A percentile compares a stretch with the other conserved stretches of the same genome.
Evolutionary conservation across 1,284 basidiomycete species (phyloP).

Genomic region (Sphaerobolus stellatus): DNA sequence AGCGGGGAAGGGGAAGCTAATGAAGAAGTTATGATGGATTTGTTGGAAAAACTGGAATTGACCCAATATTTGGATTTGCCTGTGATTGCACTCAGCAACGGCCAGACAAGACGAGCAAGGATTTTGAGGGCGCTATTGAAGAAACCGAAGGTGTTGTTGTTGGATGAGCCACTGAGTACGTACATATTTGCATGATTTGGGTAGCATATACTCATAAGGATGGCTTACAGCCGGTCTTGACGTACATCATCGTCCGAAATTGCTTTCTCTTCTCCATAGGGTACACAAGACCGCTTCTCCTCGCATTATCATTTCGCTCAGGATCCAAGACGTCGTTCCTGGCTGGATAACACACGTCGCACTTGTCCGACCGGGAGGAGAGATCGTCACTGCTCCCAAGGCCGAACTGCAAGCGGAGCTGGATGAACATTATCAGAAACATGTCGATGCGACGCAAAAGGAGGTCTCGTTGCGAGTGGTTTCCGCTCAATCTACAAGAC

Average conservation of each 20-base stretch:
- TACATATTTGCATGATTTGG: slow-evolving; percentile 23
- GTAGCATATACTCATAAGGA: slow-evolving; percentile 12
- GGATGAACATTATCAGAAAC: too few relatives aligned
- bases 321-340: slow-evolving; percentile 80
- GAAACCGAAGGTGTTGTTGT: slow-evolving; percentile 68
- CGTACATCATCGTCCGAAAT: slow-evolving; percentile 51
- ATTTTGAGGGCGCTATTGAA: slow-evolving; percentile 78
- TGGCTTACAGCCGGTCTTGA: slow-evolving; percentile 74
- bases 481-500: slow-evolving; percentile 13
- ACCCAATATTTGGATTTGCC: slow-evolving; percentile 73
- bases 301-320: slow-evolving; percentile 75
- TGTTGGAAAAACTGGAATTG: slow-evolving; percentile 58
- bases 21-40: slow-evolving; percentile 45
- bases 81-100: slow-evolving; percentile 82
- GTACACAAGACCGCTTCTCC: slow-evolving; percentile 55
- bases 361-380: slow-evolving; percentile 47
- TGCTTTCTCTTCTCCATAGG: slow-evolving; percentile 56
- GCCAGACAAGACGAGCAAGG: slow-evolving; percentile 86
- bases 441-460: slow-evolving; percentile 15
- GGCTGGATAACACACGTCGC: slow-evolving; percentile 80
- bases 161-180: slow-evolving; percentile 84
- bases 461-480: too few relatives aligned
- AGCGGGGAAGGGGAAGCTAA: slow-evolving; percentile 28
- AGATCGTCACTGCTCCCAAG: slow-evolving; percentile 47
- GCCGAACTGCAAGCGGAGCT: slow-evolving; percentile 41